A percentile compares a stretch with the other conserved stretches of the same genome.
These are phyloP conservation scores for Leccinum griseonigrum DNA, from an alignment of 1,284 basidiomycete species.

Conservation along the genomic window DNA sequence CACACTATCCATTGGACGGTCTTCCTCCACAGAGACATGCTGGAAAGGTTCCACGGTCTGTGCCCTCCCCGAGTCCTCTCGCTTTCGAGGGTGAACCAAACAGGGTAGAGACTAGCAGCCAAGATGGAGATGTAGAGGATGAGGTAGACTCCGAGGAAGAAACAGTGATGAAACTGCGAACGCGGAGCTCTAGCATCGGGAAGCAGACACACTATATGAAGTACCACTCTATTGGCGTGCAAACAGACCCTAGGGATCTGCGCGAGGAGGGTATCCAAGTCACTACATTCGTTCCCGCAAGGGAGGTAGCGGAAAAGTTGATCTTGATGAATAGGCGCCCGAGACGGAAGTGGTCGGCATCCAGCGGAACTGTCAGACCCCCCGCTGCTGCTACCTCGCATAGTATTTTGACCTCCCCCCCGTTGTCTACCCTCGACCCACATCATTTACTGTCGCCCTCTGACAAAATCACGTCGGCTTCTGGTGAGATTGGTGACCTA, in stretches of 20 bases:
- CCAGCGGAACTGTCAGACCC: constrained; percentile 23
- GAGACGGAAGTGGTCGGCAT: constrained; percentile 38
- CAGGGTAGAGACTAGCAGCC: constrained; percentile 61
- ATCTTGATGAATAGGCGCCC: constrained; percentile 17
- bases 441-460: not conserved
- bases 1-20: constrained; percentile 81
- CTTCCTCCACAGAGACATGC: constrained; percentile 79
- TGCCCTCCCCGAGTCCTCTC: constrained; percentile 40
- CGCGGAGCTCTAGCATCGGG: constrained; percentile 15
- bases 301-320: constrained; percentile 19
- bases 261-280: constrained; percentile 27
- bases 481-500: constrained; percentile 1
- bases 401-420: constrained; percentile 11
- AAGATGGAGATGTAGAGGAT: constrained; percentile 82
- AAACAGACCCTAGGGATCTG: constrained; percentile 26
- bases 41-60: constrained; percentile 56
- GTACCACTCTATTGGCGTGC: constrained; percentile 34
- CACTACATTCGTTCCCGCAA: constrained; percentile 10
- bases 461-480: not conserved
- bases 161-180: constrained; percentile 23
- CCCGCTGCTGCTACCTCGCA: constrained; percentile 30
- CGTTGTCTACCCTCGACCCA: constrained; percentile 3
- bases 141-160: constrained; percentile 62
- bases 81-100: constrained; percentile 52
- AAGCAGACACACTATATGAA: constrained; percentile 5